Base-by-base conservation (phyloP, 805 yeast genomes). In the Komagataella pseudopastoris region DNA sequence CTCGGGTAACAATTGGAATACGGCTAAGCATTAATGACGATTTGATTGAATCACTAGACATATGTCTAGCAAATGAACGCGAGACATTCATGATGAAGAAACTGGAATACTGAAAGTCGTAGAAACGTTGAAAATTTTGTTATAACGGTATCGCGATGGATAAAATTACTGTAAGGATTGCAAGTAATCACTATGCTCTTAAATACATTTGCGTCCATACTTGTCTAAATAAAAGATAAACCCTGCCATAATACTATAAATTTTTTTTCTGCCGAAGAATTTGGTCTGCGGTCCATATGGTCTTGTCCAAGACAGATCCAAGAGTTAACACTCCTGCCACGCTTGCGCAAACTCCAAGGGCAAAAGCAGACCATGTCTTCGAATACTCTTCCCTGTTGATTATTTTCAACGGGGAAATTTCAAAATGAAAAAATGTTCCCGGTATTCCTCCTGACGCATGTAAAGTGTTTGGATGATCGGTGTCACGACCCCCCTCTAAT, bases 321-420 rank as follows among this genome's bases (percentile, higher is more conserved):
- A 91, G 89, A 23, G 96, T 90, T 53, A 93, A 71, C 8, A 93
- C 89, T 49, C 98, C 97, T 7, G 97, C 98, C 45, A 91, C 76
- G 6, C 95, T 88, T 52, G 96, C 85, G 57, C 93, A 80, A 23
- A 86, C 87, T 43, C 90, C 88, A 53, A 89, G 70, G 23, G 88
- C 60, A 62, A 90, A 89, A 1, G 89, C 86, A 30, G 90, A 83
- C 83, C 93, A 85, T 1, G 93, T 76, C 63, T 82, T 84, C 52
- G 78, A 75, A 59, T 77, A 78, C 56, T 74, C 81, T 65, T 93
- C 95, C 53, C 79, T 75, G 68, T 91, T 88, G 60, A 90, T 86
- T 50, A 93, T 89, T 63, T 89, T 88, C 72, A 93, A 73, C 8
- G 98, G 96, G 52, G 95, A 83, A 65, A 93, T 89, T 60, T 93